Evolutionary conservation across 306 rosid genomes (phyloP).

Genomic region (Ormosia emarginata): DNA sequence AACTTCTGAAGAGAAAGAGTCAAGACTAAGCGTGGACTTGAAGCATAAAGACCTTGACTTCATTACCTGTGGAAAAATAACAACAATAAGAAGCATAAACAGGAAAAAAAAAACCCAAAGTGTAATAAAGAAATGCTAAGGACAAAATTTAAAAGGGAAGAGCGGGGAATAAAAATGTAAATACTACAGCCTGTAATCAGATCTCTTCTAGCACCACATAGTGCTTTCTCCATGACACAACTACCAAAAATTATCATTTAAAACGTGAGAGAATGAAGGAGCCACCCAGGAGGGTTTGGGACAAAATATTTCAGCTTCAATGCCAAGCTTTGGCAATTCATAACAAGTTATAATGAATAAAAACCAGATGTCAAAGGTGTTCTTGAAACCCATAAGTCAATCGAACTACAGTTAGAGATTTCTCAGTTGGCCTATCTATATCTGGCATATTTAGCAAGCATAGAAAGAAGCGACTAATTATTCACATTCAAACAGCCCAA

Average conservation of each 20-base stretch:
- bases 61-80: slow-evolving; percentile 49
- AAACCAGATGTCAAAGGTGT: no score
- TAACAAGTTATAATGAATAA: not conserved
- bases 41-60: slow-evolving; percentile 48
- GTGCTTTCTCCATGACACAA: not conserved
- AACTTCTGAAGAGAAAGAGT: slow-evolving; percentile 35
- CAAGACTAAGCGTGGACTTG: slow-evolving; percentile 36
- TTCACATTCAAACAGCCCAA: no score
- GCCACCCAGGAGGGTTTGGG: not conserved
- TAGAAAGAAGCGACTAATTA: no score
- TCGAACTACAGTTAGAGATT: no score
- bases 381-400: no score
- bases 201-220: not conserved
- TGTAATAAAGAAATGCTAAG: not conserved
- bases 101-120: not conserved
- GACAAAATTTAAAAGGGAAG: not conserved
- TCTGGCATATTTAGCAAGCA: no score
- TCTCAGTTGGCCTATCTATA: no score
- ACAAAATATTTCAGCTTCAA: not conserved
- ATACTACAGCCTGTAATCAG: not conserved
- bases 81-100: slow-evolving; percentile 3
- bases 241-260: not conserved
- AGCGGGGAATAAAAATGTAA: not conserved
- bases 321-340: not conserved
- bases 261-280: not conserved